Evolutionary conservation across 495 filamentous ascomycete species (phyloP).

Genomic region (Trichocladium uniseriatum): DNA sequence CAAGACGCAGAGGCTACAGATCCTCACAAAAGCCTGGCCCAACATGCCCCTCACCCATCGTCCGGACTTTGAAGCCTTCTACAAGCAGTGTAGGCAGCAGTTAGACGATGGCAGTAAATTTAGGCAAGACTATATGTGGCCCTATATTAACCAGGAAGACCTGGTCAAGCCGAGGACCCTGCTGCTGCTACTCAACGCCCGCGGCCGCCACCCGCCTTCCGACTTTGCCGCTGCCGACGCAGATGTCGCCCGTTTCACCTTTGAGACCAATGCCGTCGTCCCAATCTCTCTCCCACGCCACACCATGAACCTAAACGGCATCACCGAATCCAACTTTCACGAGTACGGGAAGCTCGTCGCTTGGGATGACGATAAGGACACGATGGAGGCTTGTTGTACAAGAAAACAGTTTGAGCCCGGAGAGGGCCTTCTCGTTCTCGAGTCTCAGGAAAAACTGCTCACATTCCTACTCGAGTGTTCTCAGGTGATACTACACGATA

Average conservation of each 20-base stretch:
- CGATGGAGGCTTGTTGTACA: slow-evolving; percentile 4
- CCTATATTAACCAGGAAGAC: slow-evolving; percentile 51
- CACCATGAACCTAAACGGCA: slow-evolving; percentile 36
- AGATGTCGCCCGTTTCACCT: slow-evolving; percentile 23
- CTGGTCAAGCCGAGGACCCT: slow-evolving; percentile 34
- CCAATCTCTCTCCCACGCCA: slow-evolving; percentile 31
- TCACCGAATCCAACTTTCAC: slow-evolving; percentile 11
- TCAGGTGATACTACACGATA: slow-evolving; percentile 34
- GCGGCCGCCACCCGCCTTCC: slow-evolving; percentile 37
- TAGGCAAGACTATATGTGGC: slow-evolving; percentile 35
- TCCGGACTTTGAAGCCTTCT: slow-evolving; percentile 41
- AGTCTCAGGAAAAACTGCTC: slow-evolving; percentile 37
- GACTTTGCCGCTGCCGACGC: slow-evolving; percentile 34
- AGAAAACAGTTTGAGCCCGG: slow-evolving; percentile 24
- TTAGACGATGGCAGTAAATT: not conserved
- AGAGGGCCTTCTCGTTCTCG: slow-evolving; percentile 37
- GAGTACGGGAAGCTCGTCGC: slow-evolving; percentile 39
- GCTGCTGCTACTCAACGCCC: slow-evolving; percentile 40
- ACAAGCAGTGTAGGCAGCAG: slow-evolving; percentile 14
- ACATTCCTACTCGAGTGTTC: slow-evolving; percentile 34
- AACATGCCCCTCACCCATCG: slow-evolving; percentile 41
- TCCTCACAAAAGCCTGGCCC: slow-evolving; percentile 39
- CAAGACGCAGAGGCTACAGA: slow-evolving; percentile 28
- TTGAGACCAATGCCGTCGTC: slow-evolving; percentile 19
- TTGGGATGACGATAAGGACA: slow-evolving; percentile 27